Base-by-base conservation (phyloP, 2,329 filamentous ascomycete species). In the Amesomyces nigricolor region DNA sequence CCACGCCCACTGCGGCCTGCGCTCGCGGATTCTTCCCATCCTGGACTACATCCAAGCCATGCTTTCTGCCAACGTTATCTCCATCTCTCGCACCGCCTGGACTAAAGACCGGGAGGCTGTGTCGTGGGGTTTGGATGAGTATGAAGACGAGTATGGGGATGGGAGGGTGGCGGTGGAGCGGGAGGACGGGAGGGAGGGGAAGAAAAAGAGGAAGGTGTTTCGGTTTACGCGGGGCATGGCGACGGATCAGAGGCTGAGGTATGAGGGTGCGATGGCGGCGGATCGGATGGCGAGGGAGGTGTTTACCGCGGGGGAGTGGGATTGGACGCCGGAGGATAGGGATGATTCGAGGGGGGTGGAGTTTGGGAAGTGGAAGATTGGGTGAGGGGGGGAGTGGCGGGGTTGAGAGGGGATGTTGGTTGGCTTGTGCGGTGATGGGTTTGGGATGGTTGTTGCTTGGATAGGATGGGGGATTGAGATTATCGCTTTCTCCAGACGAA, bases 1-100 rank as follows among this genome's bases (percentile, higher is more conserved):
- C 65, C 88, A 91, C 67, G 77, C 77, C 1, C 87, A 90, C 67
- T 91, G 88, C 65, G 88, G 88, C 1, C 74, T 89, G 38, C 75
- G 86, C 44, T 82, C 81, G 3, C 77, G 83, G 16, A 69, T 90
- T 3, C 71, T 87, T 39, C 85, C 86, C 7, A 76, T 88, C 3
- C 68, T 90, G 14, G 84, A 87, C 53, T 79, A 83, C 51, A 71
- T 91, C 30, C 77, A 82, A 55, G 68, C 73, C n/a, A 78, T 83
- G 72, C 68, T 85, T 4, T 75, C 76, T 0, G 70, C 78, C 0
- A 72, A 68, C 35, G 71, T 71, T 29, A 64, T 81, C 6, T 70
- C 73, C 2, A 65, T 83, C 9, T 63, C 71, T 13, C 67, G 72
- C n/a, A 63, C 63, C 6, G 70, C 72, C 16, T 83, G 80, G 80